Percentiles rank a stretch among this genome's conserved stretches.
phyloP scores from a whole-genome alignment of 148 eudicot species.

The Vaccinium macrocarpon region DNA sequence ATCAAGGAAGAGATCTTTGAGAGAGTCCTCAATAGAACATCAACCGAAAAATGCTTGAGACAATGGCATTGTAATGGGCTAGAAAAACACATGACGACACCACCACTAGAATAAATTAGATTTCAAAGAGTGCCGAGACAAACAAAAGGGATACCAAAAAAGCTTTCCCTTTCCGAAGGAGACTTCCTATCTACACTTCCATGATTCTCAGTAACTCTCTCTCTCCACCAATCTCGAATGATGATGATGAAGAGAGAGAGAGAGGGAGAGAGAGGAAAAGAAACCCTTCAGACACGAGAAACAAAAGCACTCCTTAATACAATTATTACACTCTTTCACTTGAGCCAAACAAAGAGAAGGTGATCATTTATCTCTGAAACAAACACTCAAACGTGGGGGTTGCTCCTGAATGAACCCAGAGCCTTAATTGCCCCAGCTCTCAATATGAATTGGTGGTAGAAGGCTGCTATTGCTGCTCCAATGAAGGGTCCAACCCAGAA shows the following conservation, averaged over 20 bases:
- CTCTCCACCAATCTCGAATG: not conserved
- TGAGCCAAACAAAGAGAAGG: not conserved
- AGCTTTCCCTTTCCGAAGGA: not conserved
- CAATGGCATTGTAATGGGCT: too few relatives aligned
- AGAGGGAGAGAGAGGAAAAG: not conserved
- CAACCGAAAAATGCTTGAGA: too few relatives aligned
- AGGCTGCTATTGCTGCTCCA: slow-evolving; percentile 46
- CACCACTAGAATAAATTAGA: not conserved
- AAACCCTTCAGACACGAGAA: not conserved
- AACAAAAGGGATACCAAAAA: slow-evolving; percentile 13
- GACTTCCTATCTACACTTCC: not conserved
- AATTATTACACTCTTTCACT: not conserved
- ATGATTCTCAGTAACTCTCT: not conserved
- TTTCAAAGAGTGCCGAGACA: not conserved
- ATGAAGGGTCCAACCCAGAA: slow-evolving; percentile 53
- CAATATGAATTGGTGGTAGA: slow-evolving; percentile 44
- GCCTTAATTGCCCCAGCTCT: slow-evolving; percentile 42
- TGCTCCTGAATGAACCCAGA: slow-evolving; percentile 49
- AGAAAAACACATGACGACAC: not conserved
- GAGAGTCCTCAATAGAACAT: too few relatives aligned
- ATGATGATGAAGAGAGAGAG: not conserved
- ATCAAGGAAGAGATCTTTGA: too few relatives aligned
- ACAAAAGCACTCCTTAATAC: not conserved
- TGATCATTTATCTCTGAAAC: not conserved
- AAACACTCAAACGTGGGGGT: slow-evolving; percentile 15